Evolutionary conservation across 371 early-diverging fungal genomes (phyloP).

Genomic region (Neoconidiobolus thromboides): DNA sequence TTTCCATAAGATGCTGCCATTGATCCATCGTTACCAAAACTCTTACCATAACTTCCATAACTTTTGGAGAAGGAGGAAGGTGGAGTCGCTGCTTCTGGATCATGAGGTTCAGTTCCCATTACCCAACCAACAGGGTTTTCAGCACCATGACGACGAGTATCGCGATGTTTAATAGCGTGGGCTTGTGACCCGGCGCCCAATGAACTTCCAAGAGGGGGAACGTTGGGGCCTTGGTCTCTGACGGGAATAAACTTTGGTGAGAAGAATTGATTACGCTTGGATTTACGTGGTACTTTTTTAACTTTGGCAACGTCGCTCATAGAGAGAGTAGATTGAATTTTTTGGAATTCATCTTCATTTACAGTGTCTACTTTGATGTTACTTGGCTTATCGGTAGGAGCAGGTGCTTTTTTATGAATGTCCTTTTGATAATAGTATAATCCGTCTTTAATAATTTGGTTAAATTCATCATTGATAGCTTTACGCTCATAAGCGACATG

Average conservation of each 20-base stretch:
- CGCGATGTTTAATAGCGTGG: constrained; percentile 13
- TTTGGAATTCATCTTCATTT: not conserved
- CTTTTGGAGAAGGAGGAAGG: not conserved
- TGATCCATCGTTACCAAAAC: constrained; percentile 12
- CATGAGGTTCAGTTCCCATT: constrained; percentile 24
- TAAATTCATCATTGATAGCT: constrained; percentile 66
- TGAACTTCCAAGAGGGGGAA: constrained; percentile 38
- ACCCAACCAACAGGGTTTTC: constrained; percentile 84
- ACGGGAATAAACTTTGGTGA: constrained; percentile 6
- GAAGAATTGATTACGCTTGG: constrained; percentile 17
- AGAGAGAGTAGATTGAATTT: not conserved
- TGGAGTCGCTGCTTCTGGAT: not conserved
- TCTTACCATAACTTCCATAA: not conserved
- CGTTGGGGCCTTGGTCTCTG: constrained; percentile 22
- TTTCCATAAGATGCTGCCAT: constrained; percentile 33
- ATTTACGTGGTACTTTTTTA: constrained; percentile 2
- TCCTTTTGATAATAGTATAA: constrained; percentile 73
- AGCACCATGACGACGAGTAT: constrained; percentile 41
- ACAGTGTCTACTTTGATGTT: constrained; percentile 9
- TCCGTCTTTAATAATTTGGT: constrained; percentile 88
- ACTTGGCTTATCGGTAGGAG: constrained; percentile 4
- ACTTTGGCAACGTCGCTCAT: not conserved
- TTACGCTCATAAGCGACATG: constrained; percentile 61
- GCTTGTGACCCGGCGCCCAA: constrained; percentile 16
- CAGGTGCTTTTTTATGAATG: constrained; percentile 17